Base-by-base conservation (phyloP, 768 basidiomycete genomes). In the Russula foetens region DNA sequence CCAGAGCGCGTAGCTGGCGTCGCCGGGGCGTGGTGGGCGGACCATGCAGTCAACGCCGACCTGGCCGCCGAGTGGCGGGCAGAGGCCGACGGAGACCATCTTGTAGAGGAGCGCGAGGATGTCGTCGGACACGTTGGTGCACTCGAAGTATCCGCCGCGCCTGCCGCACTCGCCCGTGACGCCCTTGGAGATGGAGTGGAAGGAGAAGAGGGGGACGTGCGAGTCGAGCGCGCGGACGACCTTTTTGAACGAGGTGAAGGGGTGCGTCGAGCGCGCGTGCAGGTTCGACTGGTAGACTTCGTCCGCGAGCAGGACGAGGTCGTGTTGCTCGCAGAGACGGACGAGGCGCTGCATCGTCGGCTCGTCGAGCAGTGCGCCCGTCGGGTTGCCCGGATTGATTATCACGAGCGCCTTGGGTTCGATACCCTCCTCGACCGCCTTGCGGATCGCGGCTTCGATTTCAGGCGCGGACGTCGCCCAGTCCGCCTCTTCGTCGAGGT, bases 351-450 rank as follows among this genome's bases (percentile, higher is more conserved):
- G 75, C 79, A 93, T 90, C 23, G 88, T 90, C 29, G 72, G 65
- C 59, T 82, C 77, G 64, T 85, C 81, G 12, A 99, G 81, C 53
- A 96, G 79, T 4, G 87, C 83, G 44, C 96, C 97, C 0, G 97
- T 98, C 23, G 97, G 96, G 75, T 98, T 99, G 24, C 96, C 96
- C 0, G 96, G 96, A 77, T 99, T 99, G 79, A 99, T 98, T 68
- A 99, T 83, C 63, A 98, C 96, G 59, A 99, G 82, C 6, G 88
- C 93, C 67, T 88, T 92, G 52, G 92, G 79, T 6, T 74, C 72
- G 29, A 81, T 76, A 64, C 86, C 86, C 19, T 85, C 80, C 59
- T 75, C 74, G 29, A 78, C 74, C 1, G 89, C 89, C 38, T 84
- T 80, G 15, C 80, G 75, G 62, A 98, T 76, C 5, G 89, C 84